These are phyloP conservation scores for Plasmopara muralis DNA, from an alignment of 352 stramenopile genomes.

Conservation along the genomic window DNA sequence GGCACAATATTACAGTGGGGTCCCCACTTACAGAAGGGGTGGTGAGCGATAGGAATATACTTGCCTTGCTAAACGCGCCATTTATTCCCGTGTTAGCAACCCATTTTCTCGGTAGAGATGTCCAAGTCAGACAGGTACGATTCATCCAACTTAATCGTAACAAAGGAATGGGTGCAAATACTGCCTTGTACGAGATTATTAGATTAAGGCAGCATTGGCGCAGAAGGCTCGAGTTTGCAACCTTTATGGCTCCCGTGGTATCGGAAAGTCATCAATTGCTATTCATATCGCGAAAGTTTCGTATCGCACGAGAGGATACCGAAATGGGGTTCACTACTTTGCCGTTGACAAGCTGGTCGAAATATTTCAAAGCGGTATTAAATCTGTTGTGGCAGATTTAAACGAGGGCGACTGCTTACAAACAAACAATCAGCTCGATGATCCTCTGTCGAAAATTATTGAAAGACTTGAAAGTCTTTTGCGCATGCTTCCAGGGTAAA, in stretches of 20 bases:
- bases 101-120: constrained; percentile 47
- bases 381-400: constrained; percentile 1
- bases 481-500: constrained; percentile 31
- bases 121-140: constrained; percentile 38
- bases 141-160: background rate
- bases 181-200: background rate
- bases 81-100: constrained; percentile 54
- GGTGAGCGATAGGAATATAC: constrained; percentile 15
- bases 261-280: constrained; percentile 58
- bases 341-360: constrained; percentile 35
- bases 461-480: constrained; percentile 25
- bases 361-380: constrained; percentile 19
- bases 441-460: constrained; percentile 25
- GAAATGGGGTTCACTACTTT: constrained; percentile 51
- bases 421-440: constrained; percentile 14
- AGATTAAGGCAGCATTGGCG: constrained; percentile 27
- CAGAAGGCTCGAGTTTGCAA: constrained; percentile 44
- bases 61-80: constrained; percentile 32
- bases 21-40: constrained; percentile 3
- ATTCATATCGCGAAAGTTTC: constrained; percentile 46
- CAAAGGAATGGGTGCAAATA: no score
- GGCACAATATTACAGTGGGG: constrained; percentile 23
- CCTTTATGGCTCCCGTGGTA: constrained; percentile 34
- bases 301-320: constrained; percentile 35
- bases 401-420: constrained; percentile 8